phyloP scores from a whole-genome alignment of 352 stramenopile genomes.

The Phytophthora europaea region DNA sequence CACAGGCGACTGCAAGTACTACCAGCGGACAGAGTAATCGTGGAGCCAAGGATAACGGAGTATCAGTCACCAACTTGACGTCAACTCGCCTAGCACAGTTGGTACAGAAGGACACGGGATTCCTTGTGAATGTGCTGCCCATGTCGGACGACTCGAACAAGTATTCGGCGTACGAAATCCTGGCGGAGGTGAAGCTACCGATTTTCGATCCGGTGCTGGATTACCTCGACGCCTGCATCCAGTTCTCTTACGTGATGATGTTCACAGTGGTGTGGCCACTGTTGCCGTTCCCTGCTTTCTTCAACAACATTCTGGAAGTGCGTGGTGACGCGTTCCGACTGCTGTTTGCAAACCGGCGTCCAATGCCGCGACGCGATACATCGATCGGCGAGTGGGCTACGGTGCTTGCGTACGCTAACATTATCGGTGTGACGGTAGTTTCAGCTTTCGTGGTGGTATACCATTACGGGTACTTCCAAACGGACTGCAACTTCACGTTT shows the following conservation, averaged over 20 bases:
- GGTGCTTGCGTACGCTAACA: conserved; percentile 88
- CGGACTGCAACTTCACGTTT: conserved; percentile 82
- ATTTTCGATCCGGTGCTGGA: conserved; percentile 88
- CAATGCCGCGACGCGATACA: conserved; percentile 85
- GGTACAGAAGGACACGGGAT: conserved; percentile 78
- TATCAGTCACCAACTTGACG: conserved; percentile 55
- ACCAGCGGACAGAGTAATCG: conserved; percentile 10
- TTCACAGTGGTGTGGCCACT: conserved; percentile 93
- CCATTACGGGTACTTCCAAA: conserved; percentile 85
- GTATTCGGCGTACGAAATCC: conserved; percentile 89
- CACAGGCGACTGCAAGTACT: conserved; percentile 22
- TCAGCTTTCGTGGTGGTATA: conserved; percentile 87
- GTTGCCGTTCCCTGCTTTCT: conserved; percentile 85
- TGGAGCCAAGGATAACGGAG: conserved; percentile 30
- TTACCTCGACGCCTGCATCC: conserved; percentile 90
- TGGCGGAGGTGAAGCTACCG: conserved; percentile 84
- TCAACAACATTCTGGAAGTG: conserved; percentile 91
- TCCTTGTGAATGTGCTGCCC: conserved; percentile 69
- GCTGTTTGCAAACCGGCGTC: conserved; percentile 80
- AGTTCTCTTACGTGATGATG: conserved; percentile 93
- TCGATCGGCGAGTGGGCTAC: conserved; percentile 89
- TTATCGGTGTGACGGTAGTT: conserved; percentile 86
- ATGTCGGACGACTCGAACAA: conserved; percentile 88
- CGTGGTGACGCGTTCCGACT: conserved; percentile 86
- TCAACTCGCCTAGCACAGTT: conserved; percentile 70